phyloP scores from a whole-genome alignment of 2,329 filamentous ascomycete genomes.

The Lecanicillium sp. region DNA sequence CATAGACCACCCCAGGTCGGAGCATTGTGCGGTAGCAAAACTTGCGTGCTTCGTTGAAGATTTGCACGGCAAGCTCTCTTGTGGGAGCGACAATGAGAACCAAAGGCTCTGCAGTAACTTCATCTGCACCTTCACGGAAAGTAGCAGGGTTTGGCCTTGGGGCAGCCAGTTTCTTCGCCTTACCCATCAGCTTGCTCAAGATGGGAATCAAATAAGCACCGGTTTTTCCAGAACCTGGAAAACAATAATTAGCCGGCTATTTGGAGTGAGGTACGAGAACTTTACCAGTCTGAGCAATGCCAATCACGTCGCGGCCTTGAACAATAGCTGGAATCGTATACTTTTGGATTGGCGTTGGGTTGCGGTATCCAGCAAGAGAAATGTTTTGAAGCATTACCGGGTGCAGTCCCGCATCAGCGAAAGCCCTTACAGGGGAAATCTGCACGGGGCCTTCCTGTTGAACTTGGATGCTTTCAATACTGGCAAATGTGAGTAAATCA shows the following conservation, averaged over 20 bases:
- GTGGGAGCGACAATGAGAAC: conserved; percentile 81
- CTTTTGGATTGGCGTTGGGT: conserved; percentile 80
- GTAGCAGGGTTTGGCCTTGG: conserved; percentile 59
- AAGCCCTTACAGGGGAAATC: conserved; percentile 46
- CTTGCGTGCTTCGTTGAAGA: conserved; percentile 88
- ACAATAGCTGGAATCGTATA: conserved; percentile 77
- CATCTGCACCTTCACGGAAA: conserved; percentile 40
- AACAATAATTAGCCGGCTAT: neutral
- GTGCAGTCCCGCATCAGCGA: conserved; percentile 74
- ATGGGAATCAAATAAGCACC: conserved; percentile 87
- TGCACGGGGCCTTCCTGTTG: conserved; percentile 47
- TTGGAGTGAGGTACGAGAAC: conserved; percentile 8
- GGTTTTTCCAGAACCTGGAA: conserved; percentile 86
- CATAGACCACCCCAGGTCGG: conserved; percentile 83
- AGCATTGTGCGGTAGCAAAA: conserved; percentile 94
- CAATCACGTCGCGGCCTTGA: conserved; percentile 73
- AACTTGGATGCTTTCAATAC: conserved; percentile 48
- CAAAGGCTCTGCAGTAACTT: conserved; percentile 72
- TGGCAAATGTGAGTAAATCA: conserved; percentile 23
- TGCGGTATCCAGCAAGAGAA: conserved; percentile 58
- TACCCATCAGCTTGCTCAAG: conserved; percentile 87
- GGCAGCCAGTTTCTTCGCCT: conserved; percentile 80
- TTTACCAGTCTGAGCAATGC: conserved; percentile 85
- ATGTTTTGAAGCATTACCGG: conserved; percentile 77
- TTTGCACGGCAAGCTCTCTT: conserved; percentile 86